Conservation (phyloP, 495 filamentous ascomycete species). For the Podospora fimiseda region DNA sequence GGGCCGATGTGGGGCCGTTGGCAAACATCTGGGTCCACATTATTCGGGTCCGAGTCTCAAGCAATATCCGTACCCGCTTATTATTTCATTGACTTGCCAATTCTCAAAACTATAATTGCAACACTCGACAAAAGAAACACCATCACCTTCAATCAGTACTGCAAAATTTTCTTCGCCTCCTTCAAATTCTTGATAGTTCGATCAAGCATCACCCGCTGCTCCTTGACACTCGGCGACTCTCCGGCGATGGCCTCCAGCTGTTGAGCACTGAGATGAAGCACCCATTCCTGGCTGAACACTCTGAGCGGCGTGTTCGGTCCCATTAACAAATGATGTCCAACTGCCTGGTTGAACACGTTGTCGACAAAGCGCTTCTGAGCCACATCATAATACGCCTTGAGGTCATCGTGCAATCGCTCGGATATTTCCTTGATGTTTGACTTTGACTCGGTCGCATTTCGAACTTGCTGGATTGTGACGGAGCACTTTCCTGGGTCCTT, state of each 20-base stretch:
- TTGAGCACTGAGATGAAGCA: conserved; percentile 24
- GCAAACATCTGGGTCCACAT: too few species aligned
- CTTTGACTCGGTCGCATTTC: conserved; percentile 24
- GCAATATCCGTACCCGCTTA: too few species aligned
- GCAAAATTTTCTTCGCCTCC: conserved; percentile 23
- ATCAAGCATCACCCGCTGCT: conserved; percentile 18
- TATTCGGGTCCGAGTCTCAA: too few species aligned
- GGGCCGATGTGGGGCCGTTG: neutral
- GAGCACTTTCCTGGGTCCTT: neutral
- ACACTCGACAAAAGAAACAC: too few species aligned
- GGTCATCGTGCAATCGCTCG: conserved; percentile 51
- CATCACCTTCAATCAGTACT: neutral
- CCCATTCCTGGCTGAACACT: conserved; percentile 29
- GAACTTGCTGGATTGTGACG: conserved; percentile 17
- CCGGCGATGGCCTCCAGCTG: conserved; percentile 32
- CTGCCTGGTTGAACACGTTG: conserved; percentile 38
- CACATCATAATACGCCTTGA: conserved; percentile 56
- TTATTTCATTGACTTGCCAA: too few species aligned
- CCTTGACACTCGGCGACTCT: conserved; percentile 21
- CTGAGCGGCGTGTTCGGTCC: conserved; percentile 28
- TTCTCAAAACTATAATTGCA: too few species aligned
- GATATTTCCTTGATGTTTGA: conserved; percentile 43
- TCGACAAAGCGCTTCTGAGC: conserved; percentile 54
- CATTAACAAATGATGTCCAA: conserved; percentile 29
- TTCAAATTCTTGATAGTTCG: conserved; percentile 25